Conservation (phyloP, 192 early-diverging fungal genomes). For the Umbelopsis vinacea region DNA sequence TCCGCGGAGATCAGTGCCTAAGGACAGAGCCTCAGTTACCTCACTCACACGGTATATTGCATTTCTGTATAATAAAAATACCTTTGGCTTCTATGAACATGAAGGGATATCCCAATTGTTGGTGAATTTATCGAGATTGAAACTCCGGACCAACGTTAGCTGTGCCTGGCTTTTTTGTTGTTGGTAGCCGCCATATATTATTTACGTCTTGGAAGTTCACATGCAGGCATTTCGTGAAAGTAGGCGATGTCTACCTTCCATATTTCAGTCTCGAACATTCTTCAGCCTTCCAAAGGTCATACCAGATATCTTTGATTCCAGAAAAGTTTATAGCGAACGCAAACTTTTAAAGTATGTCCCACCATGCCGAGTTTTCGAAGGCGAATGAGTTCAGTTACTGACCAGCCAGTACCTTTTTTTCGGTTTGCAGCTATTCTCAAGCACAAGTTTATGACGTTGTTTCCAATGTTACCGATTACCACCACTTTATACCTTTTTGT, state of each 20-base stretch:
- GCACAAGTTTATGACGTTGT: conserved; percentile 83
- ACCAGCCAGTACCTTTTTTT: conserved; percentile 27
- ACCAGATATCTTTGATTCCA: conserved; percentile 9
- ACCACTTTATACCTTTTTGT: conserved; percentile 85
- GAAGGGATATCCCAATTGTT: no score
- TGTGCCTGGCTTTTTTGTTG: neutral
- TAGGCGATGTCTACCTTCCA: neutral
- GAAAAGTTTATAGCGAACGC: conserved; percentile 22
- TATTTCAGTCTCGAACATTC: neutral
- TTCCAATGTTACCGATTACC: conserved; percentile 80
- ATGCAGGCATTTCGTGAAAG: conserved; percentile 9
- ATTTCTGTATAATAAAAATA: no score
- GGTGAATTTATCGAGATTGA: no score
- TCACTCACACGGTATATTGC: no score
- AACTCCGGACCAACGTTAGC: neutral
- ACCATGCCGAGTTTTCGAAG: neutral
- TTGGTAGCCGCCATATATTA: neutral
- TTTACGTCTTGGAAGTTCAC: neutral
- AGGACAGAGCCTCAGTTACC: no score
- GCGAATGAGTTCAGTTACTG: neutral
- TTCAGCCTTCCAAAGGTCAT: conserved; percentile 21
- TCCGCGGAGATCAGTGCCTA: no score
- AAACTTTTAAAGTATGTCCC: conserved; percentile 24
- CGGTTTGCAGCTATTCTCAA: conserved; percentile 64
- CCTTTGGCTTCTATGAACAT: no score